Evolutionary conservation across 2,329 filamentous ascomycete species (phyloP).

Genomic region (Zymoseptoria brevis): DNA sequence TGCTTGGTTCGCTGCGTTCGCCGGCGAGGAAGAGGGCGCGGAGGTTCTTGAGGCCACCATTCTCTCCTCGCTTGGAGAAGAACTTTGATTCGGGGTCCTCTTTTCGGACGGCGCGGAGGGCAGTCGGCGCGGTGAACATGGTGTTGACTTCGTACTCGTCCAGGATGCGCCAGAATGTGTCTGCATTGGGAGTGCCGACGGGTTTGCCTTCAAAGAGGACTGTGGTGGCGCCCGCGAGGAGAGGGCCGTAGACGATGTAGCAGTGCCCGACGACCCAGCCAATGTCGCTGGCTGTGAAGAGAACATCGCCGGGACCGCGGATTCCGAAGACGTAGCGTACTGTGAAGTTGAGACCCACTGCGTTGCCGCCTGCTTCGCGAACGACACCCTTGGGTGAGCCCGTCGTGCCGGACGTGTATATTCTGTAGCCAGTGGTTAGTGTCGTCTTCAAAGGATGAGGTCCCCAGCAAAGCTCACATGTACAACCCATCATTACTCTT

Average conservation of each 20-base stretch:
- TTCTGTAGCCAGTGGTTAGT: not conserved
- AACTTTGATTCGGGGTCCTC: constrained; percentile 69
- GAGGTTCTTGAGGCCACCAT: constrained; percentile 63
- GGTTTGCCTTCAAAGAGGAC: constrained; percentile 93
- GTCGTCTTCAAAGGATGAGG: not conserved
- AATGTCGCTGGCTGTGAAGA: constrained; percentile 75
- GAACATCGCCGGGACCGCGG: constrained; percentile 73
- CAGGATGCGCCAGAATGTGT: constrained; percentile 79
- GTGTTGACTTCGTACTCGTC: constrained; percentile 78
- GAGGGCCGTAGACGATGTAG: constrained; percentile 82
- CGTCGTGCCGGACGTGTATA: constrained; percentile 48
- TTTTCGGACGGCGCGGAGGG: constrained; percentile 76
- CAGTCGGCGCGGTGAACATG: constrained; percentile 80
- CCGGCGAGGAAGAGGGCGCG: constrained; percentile 77
- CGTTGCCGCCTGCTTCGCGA: constrained; percentile 76
- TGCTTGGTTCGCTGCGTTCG: constrained; percentile 79
- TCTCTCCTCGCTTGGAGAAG: constrained; percentile 55
- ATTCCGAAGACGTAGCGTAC: constrained; percentile 79
- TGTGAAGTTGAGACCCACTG: constrained; percentile 67
- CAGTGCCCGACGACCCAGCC: constrained; percentile 85
- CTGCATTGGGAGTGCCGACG: constrained; percentile 77
- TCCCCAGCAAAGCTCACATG: constrained; percentile 36
- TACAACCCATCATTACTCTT: constrained; percentile 74
- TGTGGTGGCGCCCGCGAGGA: constrained; percentile 77
- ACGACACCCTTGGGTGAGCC: constrained; percentile 76